Percentiles rank a stretch among this genome's conserved stretches.
Conservation (phyloP, 192 early-diverging fungal species). For the Coemansia sp. region DNA sequence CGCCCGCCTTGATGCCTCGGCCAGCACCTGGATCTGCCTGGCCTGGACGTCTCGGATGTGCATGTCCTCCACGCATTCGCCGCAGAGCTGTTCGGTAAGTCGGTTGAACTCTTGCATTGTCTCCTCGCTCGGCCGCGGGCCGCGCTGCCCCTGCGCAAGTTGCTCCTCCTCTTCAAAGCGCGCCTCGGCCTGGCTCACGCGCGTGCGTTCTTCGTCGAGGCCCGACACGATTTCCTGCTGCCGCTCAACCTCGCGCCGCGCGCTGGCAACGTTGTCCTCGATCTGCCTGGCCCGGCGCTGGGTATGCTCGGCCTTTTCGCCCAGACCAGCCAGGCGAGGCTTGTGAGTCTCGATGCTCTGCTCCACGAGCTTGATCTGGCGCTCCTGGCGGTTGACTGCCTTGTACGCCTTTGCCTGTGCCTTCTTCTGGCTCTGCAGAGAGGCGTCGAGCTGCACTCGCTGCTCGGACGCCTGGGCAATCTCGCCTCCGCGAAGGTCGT, state of each 20-base stretch:
- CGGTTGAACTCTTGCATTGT: conserved; percentile 53
- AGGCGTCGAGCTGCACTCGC: conserved; percentile 48
- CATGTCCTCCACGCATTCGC: conserved; percentile 61
- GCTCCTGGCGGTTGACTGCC: conserved; percentile 66
- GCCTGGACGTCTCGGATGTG: conserved; percentile 62
- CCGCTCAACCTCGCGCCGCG: conserved; percentile 50
- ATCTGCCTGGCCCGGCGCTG: conserved; percentile 60
- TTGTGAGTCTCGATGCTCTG: conserved; percentile 64
- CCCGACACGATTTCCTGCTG: conserved; percentile 49
- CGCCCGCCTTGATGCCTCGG: conserved; percentile 57
- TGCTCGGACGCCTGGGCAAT: conserved; percentile 42
- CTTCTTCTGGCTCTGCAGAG: conserved; percentile 65
- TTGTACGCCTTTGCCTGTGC: conserved; percentile 64
- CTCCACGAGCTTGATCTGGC: conserved; percentile 64
- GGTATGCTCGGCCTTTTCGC: conserved; percentile 70
- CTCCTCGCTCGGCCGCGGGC: conserved; percentile 29
- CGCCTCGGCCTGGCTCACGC: conserved; percentile 49
- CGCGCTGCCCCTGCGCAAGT: conserved; percentile 19
- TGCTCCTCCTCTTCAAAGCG: conserved; percentile 51
- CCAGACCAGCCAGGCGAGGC: conserved; percentile 42
- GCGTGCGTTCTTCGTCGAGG: conserved; percentile 52
- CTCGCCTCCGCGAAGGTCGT: conserved; percentile 48
- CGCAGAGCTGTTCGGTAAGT: conserved; percentile 64
- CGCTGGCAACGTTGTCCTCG: conserved; percentile 52
- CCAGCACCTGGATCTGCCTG: conserved; percentile 54